Evolutionary conservation across 2,329 filamentous ascomycete genomes (phyloP).

Genomic region (Macroventuria anomochaeta): DNA sequence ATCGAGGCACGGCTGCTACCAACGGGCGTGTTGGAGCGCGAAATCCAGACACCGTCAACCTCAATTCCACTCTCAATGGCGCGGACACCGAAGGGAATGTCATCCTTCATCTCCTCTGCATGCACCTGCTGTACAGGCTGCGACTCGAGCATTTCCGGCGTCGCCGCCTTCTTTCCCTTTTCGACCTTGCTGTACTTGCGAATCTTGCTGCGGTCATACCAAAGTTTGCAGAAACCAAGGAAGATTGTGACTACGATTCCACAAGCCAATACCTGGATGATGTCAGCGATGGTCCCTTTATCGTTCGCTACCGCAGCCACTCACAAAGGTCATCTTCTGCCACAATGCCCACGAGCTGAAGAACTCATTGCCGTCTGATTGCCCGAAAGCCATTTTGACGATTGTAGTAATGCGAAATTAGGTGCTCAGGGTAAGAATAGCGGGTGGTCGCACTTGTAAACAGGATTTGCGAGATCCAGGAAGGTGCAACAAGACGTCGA

Average conservation of each 20-base stretch:
- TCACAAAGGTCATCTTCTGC: conserved; percentile 90
- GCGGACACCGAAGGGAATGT: conserved; percentile 84
- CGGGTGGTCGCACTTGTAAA: conserved; percentile 20
- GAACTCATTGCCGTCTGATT: conserved; percentile 47
- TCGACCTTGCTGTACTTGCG: conserved; percentile 52
- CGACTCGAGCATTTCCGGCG: conserved; percentile 69
- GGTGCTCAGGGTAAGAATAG: conserved; percentile 29
- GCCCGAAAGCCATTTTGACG: conserved; percentile 30
- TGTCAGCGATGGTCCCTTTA: conserved; percentile 29
- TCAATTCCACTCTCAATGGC: conserved; percentile 84
- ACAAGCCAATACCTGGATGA: conserved; percentile 70
- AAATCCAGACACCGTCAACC: conserved; percentile 77
- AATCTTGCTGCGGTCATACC: conserved; percentile 51
- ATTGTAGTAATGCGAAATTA: conserved; percentile 20
- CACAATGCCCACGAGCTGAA: conserved; percentile 73
- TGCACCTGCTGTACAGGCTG: conserved; percentile 61
- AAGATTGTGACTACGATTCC: conserved; percentile 75
- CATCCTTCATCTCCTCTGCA: conserved; percentile 60
- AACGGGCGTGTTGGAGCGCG: conserved; percentile 52
- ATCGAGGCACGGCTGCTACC: conserved; percentile 47
- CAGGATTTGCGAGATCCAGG: conserved; percentile 19
- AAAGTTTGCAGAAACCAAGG: conserved; percentile 71
- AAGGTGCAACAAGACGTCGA: conserved; percentile 20
- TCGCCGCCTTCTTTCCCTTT: conserved; percentile 51
- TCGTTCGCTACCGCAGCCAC: conserved; percentile 43